Percentiles rank a stretch among this genome's conserved stretches.
phyloP scores from a whole-genome alignment of 2,329 filamentous ascomycete genomes.

The Fusarium pseudocircinatum region DNA sequence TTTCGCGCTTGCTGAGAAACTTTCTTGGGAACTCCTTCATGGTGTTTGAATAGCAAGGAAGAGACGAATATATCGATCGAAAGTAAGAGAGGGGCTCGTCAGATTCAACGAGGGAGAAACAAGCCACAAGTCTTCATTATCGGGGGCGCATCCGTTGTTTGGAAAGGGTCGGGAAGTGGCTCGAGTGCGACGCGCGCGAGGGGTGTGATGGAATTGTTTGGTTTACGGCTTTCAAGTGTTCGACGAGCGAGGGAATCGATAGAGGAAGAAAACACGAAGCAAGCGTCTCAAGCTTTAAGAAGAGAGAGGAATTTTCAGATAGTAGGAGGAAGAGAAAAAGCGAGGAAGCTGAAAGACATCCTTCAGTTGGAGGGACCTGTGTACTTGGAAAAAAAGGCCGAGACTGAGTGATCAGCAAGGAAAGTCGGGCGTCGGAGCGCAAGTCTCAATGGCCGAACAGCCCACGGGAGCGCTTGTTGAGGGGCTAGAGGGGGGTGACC shows the following conservation, averaged over 20 bases:
- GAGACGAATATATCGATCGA: background rate
- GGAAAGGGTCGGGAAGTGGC: conserved; percentile 23
- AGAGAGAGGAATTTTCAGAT: background rate
- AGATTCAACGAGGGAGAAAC: conserved; percentile 46
- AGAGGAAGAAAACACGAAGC: background rate
- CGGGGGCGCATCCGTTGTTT: conserved; percentile 36
- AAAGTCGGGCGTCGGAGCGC: conserved; percentile 2
- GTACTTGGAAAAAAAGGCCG: conserved; percentile 28
- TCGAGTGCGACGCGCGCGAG: conserved; percentile 31
- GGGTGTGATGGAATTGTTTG: conserved; percentile 1
- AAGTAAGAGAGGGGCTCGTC: conserved; percentile 39
- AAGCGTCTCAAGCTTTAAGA: background rate
- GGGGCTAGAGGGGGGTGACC: conserved; percentile 15
- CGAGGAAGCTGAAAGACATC: conserved; percentile 22
- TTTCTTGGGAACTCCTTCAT: conserved; percentile 70
- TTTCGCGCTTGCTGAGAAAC: conserved; percentile 77
- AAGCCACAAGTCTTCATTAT: conserved; percentile 46
- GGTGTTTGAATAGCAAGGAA: conserved; percentile 38
- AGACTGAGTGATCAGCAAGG: conserved; percentile 18
- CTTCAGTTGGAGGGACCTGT: conserved; percentile 21
- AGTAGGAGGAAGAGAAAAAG: background rate
- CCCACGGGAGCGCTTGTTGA: conserved; percentile 30
- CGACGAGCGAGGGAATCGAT: background rate
- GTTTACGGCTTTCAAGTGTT: background rate
- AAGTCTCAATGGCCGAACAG: conserved; percentile 32